Conservation (phyloP, 148 eudicot species). For the Diospyros kaki region DNA sequence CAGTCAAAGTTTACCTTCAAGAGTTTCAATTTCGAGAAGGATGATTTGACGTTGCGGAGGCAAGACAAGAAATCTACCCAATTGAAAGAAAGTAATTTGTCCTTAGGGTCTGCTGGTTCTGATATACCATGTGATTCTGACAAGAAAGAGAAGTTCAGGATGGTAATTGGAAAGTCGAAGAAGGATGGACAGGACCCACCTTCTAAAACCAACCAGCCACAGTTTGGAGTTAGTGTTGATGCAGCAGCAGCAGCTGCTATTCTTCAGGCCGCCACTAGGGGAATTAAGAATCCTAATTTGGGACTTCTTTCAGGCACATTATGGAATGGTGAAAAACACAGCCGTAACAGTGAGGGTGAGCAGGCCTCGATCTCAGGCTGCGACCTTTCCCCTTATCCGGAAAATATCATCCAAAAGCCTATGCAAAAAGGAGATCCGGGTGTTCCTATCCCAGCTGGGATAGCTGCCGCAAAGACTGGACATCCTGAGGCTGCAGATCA, state of each 20-base stretch:
- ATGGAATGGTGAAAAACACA: constrained; percentile 26
- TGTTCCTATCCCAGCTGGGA: constrained; percentile 32
- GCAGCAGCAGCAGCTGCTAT: constrained; percentile 86
- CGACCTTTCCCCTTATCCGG: constrained; percentile 20
- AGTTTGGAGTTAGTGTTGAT: constrained; percentile 49
- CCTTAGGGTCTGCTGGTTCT: constrained; percentile 23
- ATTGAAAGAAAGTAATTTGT: constrained; percentile 29
- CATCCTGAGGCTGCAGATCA: constrained; percentile 46
- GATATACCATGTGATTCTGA: constrained; percentile 60
- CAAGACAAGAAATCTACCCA: constrained; percentile 31
- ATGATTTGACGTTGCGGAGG: constrained; percentile 27
- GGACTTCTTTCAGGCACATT: constrained; percentile 48
- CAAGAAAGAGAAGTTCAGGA: constrained; percentile 85
- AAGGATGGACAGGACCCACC: constrained; percentile 60
- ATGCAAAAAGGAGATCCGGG: constrained; percentile 22
- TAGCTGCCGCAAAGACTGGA: constrained; percentile 37
- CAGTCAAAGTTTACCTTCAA: constrained; percentile 62
- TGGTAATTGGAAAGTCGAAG: constrained; percentile 76
- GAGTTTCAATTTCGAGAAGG: constrained; percentile 39
- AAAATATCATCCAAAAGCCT: constrained; percentile 24
- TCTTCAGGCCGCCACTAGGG: constrained; percentile 96
- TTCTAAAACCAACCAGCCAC: constrained; percentile 42
- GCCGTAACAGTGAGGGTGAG: constrained; percentile 32
- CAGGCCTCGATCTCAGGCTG: constrained; percentile 30
- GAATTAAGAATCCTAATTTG: constrained; percentile 59